Evolutionary conservation across 129 eudicot species (phyloP), one percentile per base, ranked within the genome.

Genomic region (Gnaphalium uliginosum): DNA sequence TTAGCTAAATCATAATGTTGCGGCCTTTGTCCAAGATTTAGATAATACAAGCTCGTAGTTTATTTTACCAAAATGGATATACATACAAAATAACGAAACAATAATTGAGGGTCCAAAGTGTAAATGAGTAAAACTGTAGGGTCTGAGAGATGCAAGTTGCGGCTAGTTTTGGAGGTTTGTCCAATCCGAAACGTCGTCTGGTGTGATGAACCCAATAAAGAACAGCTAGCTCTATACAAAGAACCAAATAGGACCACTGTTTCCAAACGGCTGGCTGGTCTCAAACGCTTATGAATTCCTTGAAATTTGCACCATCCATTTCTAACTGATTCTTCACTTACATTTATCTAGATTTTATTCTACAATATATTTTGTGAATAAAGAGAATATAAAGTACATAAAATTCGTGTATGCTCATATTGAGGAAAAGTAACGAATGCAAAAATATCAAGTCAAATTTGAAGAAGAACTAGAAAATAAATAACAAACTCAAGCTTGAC

Each of bases 201-300:
- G 85, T 73, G 27, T 50, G 70, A 75, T 76, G 84, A 86, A 81
- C 90, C 85, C 86, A 81, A 79, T 72, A 53, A 72, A 79, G 73
- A 46, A 79, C 72, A 79, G 57, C 66, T 78, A 71, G 76, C 81
- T 68, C 6, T 7, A 73, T 13, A 11, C 26, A 19, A 8, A 29
- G 59, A 33, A 13, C 10, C 63, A 8, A 61, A 30, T 23, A 71
- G 87, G 87, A 86, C 87, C 86, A 83, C 87, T 86, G 54, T 50
- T 54, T 64, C 48, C 74, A 32, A 68, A 61, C 57, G 71, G 61
- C 30, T 68, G 62, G 9, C 41, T 35, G 67, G 65, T 75, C 68
- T 78, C n/a, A 3, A 41, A 46, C 4, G 50, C 80, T 35, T 70
- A 63, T 54, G 29, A 70, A 69, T 48, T 71, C 65, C 85, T 86